phyloP scores from a whole-genome alignment of 2,329 filamentous ascomycete species.

The Fusarium duplospermum region DNA sequence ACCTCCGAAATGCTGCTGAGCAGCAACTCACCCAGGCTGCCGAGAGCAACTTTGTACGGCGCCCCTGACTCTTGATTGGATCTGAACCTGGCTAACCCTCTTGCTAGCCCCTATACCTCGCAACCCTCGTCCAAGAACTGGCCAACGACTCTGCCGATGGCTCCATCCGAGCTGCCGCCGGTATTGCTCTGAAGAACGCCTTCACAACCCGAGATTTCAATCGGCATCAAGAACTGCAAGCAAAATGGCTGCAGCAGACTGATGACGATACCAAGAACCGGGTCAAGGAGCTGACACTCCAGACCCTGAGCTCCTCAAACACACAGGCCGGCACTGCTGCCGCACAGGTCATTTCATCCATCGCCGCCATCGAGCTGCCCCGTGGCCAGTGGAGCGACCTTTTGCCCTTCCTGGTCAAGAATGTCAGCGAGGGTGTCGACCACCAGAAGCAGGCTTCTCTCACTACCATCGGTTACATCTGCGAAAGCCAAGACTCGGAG shows the following conservation, averaged over 20 bases:
- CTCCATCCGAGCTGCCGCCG: slow-evolving; percentile 91
- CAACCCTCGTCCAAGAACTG: slow-evolving; percentile 91
- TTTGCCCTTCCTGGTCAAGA: slow-evolving; percentile 89
- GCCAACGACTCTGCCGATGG: slow-evolving; percentile 88
- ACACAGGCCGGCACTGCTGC: slow-evolving; percentile 87
- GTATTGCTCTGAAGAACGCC: slow-evolving; percentile 97
- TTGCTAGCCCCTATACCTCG: slow-evolving; percentile 86
- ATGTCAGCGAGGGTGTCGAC: slow-evolving; percentile 87
- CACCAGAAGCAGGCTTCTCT: slow-evolving; percentile 95
- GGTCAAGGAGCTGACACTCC: slow-evolving; percentile 90
- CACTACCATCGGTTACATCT: slow-evolving; percentile 98
- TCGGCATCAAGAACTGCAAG: slow-evolving; percentile 89
- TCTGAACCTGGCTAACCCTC: slow-evolving; percentile 42
- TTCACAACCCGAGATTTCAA: slow-evolving; percentile 93
- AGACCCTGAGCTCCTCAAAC: slow-evolving; percentile 85
- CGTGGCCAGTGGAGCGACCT: slow-evolving; percentile 93
- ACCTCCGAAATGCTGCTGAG: slow-evolving; percentile 90
- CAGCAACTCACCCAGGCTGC: slow-evolving; percentile 93
- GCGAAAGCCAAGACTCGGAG: slow-evolving; percentile 92
- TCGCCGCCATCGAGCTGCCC: slow-evolving; percentile 94
- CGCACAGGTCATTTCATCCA: slow-evolving; percentile 94
- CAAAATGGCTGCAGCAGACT: slow-evolving; percentile 90
- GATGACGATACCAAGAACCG: slow-evolving; percentile 84
- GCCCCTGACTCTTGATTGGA: slow-evolving; percentile 35
- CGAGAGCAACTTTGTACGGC: slow-evolving; percentile 90